Evolutionary conservation across 2,329 filamentous ascomycete species (phyloP), one percentile per base, ranked within the genome.

Genomic region (Zasmidium citrigriseum): DNA sequence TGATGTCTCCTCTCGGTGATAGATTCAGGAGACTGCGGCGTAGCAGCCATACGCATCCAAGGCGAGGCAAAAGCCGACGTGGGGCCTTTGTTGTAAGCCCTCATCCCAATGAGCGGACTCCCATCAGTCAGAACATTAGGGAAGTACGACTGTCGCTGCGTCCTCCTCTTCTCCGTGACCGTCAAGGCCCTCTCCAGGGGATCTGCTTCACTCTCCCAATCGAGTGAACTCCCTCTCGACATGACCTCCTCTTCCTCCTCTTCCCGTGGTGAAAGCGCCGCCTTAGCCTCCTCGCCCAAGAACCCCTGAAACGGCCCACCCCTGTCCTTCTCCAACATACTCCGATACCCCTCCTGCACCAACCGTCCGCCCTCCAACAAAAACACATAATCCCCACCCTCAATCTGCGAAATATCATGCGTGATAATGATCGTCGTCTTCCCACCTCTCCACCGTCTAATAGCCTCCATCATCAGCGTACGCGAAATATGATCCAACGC

Each of bases 361-460:
- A 96, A 78, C 0, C 70, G 71, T 0, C 90, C 89, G 11, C 86
- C 76, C 27, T 93, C 88, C 70, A 98, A 77, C 11, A 96, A 83
- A 64, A 93, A 96, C 0, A 96, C 83, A 61, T 88, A 93, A 62
- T 98, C 92, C 0, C 86, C 73, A 0, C 85, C 76, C 3, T 77
- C 72, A 10, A 98, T 93, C 64, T 93, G 89, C 0, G 85, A 83
- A 27, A 95, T 83, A 63, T 98, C 91, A 68, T 98, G 93, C 0
- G 95, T 97, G 67, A 98, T 93, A 64, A 98, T 86, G 52, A 98
- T 90, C 0, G 93, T 98, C 0, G 93, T 97, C 71, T 90, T 95
- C 0, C 84, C 88, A 34, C 76, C 78, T 21, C 95, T 83, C 93
- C 92, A 97, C 20, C 82, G 70, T 7, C 91, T 82, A 53, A 97